Base-by-base conservation (phyloP, 2,329 filamentous ascomycete genomes). In the Taxawa tesnikishii region DNA sequence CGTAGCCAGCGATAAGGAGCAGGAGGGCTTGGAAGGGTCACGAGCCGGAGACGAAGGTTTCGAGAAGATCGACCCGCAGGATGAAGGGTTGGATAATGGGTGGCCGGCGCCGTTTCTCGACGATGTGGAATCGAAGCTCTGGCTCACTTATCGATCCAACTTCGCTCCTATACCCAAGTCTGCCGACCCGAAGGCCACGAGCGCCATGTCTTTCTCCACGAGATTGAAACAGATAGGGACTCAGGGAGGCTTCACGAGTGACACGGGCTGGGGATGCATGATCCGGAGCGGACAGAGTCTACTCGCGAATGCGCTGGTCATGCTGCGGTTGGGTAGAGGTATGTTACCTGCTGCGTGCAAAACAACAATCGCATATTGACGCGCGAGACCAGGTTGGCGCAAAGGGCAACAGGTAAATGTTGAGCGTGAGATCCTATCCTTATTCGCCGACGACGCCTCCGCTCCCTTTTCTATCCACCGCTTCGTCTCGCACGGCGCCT, bases 241-340 rank as follows among this genome's bases (percentile, higher is more conserved):
- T 29, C 73, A 83, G 36, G 68, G 68, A 15, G 85, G 83, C 4
- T 98, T 96, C 57, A 81, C 83, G 8, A 88, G 84, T 2, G 90
- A 98, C 54, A 87, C 83, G 7, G 90, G 90, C 31, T 98, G 92
- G 85, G 90, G 90, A 0, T 98, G 90, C 51, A 98, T 98, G 90
- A 96, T 98, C 46, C 70, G 90, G 38, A 94, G 88, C 5, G 90
- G 90, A 3, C 90, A 98, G 61, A 88, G 83, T 48, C 67, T 98
- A 15, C 65, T 98, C 26, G 88, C 88, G 27, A 98, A 96, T 56
- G 70, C 88, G 2, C 65, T 96, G 46, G 60, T 74, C 12, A 68
- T 81, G 34, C 61, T 87, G 29, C 66, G 70, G 24, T 61, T 94
- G 14, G 88, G 90, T 13, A 75, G 90, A 69, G 80, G 83, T 85